phyloP scores from a whole-genome alignment of 371 early-diverging fungal species.

The Dichotomocladium elegans region DNA sequence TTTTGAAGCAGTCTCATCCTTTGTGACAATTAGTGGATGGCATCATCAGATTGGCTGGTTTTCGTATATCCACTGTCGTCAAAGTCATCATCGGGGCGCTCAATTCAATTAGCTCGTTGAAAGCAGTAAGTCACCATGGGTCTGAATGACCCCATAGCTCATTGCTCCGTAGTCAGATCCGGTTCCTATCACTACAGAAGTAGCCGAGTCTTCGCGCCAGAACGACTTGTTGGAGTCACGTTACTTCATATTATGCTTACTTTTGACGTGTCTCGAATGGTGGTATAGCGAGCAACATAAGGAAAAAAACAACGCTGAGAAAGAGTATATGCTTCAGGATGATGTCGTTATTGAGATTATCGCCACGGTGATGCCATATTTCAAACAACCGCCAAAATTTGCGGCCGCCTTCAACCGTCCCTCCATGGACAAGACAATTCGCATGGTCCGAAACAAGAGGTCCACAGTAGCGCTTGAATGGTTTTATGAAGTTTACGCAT shows the following conservation, averaged over 20 bases:
- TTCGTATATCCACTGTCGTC: neutral
- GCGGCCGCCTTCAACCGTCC: slow-evolving; percentile 3
- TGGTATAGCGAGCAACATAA: neutral
- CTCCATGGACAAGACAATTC: too few species aligned
- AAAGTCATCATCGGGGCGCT: neutral
- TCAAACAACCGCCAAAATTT: neutral
- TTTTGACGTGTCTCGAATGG: neutral
- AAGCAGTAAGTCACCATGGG: neutral
- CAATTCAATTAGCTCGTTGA: neutral
- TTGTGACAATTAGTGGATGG: neutral
- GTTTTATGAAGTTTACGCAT: too few species aligned
- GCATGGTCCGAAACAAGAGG: too few species aligned
- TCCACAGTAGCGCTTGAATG: too few species aligned
- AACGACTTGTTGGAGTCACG: neutral
- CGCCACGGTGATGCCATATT: neutral
- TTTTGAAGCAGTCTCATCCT: neutral
- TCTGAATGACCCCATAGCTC: neutral
- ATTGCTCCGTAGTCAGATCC: neutral
- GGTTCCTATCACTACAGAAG: neutral
- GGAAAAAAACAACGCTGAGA: neutral
- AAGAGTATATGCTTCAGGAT: neutral
- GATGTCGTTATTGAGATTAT: neutral
- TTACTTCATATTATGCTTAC: neutral
- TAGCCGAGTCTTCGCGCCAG: neutral
- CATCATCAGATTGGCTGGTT: neutral